Evolutionary conservation across 2,329 filamentous ascomycete species (phyloP), one percentile per base, ranked within the genome.

Genomic region (Helicocarpus griseus): DNA sequence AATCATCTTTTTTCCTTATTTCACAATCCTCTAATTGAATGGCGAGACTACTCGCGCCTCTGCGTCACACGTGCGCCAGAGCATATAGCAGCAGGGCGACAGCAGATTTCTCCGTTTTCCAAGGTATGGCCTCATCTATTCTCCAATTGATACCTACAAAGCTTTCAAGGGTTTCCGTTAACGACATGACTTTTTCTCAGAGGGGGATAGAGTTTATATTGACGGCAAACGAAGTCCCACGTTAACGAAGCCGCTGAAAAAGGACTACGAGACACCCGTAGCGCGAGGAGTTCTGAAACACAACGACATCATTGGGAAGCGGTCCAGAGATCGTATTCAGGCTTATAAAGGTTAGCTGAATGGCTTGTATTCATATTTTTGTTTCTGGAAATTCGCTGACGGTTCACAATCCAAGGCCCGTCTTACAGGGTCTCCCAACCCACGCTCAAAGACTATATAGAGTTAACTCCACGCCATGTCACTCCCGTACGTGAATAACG

Each of bases 361-460:
- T 46, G 17, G 14, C 26, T 13, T 22, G 9, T 5, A 36, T 5
- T 3, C 19, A 7, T 19, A 38, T 22, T 21, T 4, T 24, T 39
- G n/a, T 11, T 48, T 19, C 17, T n/a, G 11, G 22, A 17, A 38
- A 28, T 7, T 40, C 21, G 29, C 31, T 50, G 40, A 52, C 36
- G 2, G 31, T 35, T 50, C 29, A 48, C 29, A 35, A 47, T 43
- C 21, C 29, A 40, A 71, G 75, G 74, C 28, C 63, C 69, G 8
- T 63, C 73, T 4, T 80, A 79, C 53, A 73, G 81, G 54, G 61
- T 88, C 38, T 77, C 79, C 50, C 77, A 81, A 56, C 84, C 86
- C 14, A 83, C 83, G 0, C 70, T 93, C 52, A 82, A 83, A 45
- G 83, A 89, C 66, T 90, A 90, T 69, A 80, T 89, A 49, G 74